A percentile compares a stretch with the other conserved stretches of the same genome.
Evolutionary conservation across 768 basidiomycete genomes (phyloP).

Genomic region (Roridomyces roridus): DNA sequence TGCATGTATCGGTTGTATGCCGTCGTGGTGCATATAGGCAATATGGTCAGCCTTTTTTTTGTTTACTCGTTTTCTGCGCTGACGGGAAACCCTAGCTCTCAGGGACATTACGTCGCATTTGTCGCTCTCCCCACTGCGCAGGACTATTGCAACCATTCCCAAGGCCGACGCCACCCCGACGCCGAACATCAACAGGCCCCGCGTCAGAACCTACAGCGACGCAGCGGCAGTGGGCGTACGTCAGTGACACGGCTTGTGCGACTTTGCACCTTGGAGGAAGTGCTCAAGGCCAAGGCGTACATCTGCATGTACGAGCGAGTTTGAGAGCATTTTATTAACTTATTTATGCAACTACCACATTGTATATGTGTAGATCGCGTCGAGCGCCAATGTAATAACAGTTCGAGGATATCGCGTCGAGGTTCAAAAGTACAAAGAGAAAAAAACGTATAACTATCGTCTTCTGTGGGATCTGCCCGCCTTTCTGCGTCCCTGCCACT

Average conservation of each 20-base stretch:
- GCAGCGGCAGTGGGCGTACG: conserved; percentile 84
- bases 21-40: conserved; percentile 86
- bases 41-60: conserved; percentile 64
- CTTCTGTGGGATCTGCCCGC: conserved; percentile 75
- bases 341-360: conserved; percentile 1
- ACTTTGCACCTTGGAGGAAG: conserved; percentile 83
- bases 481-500: conserved; percentile 63
- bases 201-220: conserved; percentile 15
- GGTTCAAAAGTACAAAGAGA: conserved; percentile 14
- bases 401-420: not conserved
- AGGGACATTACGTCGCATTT: conserved; percentile 93
- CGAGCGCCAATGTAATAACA: conserved; percentile 15
- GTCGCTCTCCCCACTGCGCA: conserved; percentile 64
- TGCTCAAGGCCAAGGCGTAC: conserved; percentile 90
- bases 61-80: not conserved
- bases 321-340: conserved; percentile 12
- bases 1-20: conserved; percentile 78
- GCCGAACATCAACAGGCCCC: conserved; percentile 8
- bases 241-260: conserved; percentile 91
- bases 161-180: conserved; percentile 1
- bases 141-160: conserved; percentile 8
- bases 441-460: conserved; percentile 55
- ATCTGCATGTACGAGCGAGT: conserved; percentile 88
- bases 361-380: conserved; percentile 8
- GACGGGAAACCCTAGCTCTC: conserved; percentile 3